A percentile compares a stretch with the other conserved stretches of the same genome.
Evolutionary conservation across 306 rosid genomes (phyloP).

Genomic region (Glycine tomentella): DNA sequence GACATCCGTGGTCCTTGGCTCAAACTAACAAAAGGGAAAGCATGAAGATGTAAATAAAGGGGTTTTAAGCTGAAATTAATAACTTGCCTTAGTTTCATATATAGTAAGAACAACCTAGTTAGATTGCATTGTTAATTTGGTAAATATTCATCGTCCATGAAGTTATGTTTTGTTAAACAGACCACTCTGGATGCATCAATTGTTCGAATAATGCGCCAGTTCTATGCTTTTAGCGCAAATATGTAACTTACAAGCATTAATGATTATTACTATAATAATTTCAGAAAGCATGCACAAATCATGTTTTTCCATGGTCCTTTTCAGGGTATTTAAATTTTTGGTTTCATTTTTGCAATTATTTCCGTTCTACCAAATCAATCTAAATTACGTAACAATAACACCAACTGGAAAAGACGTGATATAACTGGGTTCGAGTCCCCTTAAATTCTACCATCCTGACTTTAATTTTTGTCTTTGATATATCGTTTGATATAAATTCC

Average conservation of each 20-base stretch:
- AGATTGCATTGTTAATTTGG: not conserved
- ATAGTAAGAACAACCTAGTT: not conserved
- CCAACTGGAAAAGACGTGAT: not conserved
- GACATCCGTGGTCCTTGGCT: not conserved
- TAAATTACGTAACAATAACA: not conserved
- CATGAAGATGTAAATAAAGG: not conserved
- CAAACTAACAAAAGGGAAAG: not conserved
- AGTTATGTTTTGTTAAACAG: not conserved
- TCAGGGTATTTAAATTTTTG: not conserved
- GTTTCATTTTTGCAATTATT: not conserved
- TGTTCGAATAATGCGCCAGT: not conserved
- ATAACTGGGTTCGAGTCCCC: not conserved
- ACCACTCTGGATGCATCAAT: conserved; percentile 8
- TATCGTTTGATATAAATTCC: not conserved
- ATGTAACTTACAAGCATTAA: conserved; percentile 19
- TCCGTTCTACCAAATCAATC: not conserved
- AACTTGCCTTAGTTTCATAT: not conserved
- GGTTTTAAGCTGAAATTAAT: too few relatives aligned
- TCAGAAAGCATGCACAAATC: conserved; percentile 2
- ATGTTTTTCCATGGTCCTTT: not conserved
- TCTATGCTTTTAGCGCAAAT: not conserved
- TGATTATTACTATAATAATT: conserved; percentile 12
- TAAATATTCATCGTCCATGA: not conserved
- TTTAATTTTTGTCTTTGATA: too few relatives aligned
- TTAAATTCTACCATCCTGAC: too few relatives aligned